These are phyloP conservation scores for Jacaranda copaia DNA, from an alignment of 257 asterid genomes.

Conservation along the genomic window DNA sequence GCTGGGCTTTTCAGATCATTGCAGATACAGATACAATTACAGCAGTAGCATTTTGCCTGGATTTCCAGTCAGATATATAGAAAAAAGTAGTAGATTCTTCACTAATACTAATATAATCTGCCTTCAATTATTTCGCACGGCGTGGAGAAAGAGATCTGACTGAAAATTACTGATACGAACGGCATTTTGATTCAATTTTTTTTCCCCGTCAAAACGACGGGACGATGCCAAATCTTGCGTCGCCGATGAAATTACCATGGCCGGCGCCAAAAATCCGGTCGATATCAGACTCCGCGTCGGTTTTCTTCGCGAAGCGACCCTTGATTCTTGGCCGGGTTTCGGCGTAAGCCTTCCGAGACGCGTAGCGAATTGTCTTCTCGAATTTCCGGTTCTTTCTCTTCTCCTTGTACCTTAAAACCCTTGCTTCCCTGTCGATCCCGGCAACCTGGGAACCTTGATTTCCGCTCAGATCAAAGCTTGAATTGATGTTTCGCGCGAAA, in stretches of 20 bases:
- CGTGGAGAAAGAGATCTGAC: constrained; percentile 20
- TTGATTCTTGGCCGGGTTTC: constrained; percentile 88
- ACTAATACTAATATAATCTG: constrained; percentile 22
- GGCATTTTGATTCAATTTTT: not conserved
- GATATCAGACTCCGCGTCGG: constrained; percentile 53
- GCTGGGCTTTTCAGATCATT: constrained; percentile 37
- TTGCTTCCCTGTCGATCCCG: constrained; percentile 74
- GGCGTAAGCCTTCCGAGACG: constrained; percentile 88
- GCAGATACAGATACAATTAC: constrained; percentile 22
- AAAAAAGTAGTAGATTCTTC: constrained; percentile 6
- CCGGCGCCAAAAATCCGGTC: constrained; percentile 50
- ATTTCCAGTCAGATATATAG: not conserved
- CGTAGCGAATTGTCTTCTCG: constrained; percentile 87
- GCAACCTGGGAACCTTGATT: constrained; percentile 48
- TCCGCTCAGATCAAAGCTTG: constrained; percentile 41
- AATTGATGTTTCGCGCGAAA: constrained; percentile 34
- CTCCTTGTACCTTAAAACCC: constrained; percentile 86
- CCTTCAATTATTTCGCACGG: constrained; percentile 24
- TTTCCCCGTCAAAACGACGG: constrained; percentile 53
- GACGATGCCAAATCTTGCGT: constrained; percentile 57
- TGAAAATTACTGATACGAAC: constrained; percentile 31
- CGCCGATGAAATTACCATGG: constrained; percentile 49
- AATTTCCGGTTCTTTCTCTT: constrained; percentile 82
- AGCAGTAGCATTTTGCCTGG: constrained; percentile 10
- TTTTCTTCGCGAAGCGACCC: constrained; percentile 84